A percentile compares a stretch with the other conserved stretches of the same genome.
phyloP scores from a whole-genome alignment of 306 rosid genomes.

The Vigna radiata region DNA sequence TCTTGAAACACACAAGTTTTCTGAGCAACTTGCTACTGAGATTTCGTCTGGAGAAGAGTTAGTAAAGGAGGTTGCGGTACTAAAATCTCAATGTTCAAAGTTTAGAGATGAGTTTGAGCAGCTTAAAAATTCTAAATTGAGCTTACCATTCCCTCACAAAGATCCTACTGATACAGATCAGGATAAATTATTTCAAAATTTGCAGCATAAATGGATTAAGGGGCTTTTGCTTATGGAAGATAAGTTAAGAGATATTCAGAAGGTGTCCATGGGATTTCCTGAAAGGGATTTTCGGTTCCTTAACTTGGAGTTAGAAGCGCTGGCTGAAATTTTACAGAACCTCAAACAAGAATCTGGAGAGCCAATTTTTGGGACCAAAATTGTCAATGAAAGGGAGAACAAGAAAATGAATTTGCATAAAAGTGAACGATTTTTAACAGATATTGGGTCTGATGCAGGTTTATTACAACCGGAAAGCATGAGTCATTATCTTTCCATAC shows the following conservation, averaged over 20 bases:
- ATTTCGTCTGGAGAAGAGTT: constrained; percentile 79
- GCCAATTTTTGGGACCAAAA: constrained; percentile 54
- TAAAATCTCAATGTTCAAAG: constrained; percentile 80
- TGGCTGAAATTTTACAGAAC: constrained; percentile 66
- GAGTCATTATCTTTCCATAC: constrained; percentile 61
- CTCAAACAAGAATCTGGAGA: constrained; percentile 74
- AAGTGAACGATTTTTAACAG: constrained; percentile 62
- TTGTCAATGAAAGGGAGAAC: constrained; percentile 51
- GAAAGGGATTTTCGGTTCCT: constrained; percentile 73
- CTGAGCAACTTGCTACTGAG: constrained; percentile 80
- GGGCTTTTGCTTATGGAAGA: constrained; percentile 81
- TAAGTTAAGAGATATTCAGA: constrained; percentile 77
- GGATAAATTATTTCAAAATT: constrained; percentile 56
- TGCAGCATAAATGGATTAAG: constrained; percentile 67
- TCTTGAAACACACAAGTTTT: constrained; percentile 62
- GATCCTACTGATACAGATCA: constrained; percentile 54
- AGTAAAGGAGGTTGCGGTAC: constrained; percentile 69
- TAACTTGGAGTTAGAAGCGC: constrained; percentile 66
- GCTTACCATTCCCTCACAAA: constrained; percentile 53
- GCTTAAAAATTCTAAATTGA: constrained; percentile 58
- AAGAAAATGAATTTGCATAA: constrained; percentile 55
- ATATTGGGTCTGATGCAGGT: constrained; percentile 69
- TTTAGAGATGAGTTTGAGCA: constrained; percentile 77
- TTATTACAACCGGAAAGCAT: constrained; percentile 67
- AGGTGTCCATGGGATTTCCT: constrained; percentile 66